Evolutionary conservation across 805 yeast genomes (phyloP), one percentile per base, ranked within the genome.

Genomic region (Jamesozyma spencerorum): DNA sequence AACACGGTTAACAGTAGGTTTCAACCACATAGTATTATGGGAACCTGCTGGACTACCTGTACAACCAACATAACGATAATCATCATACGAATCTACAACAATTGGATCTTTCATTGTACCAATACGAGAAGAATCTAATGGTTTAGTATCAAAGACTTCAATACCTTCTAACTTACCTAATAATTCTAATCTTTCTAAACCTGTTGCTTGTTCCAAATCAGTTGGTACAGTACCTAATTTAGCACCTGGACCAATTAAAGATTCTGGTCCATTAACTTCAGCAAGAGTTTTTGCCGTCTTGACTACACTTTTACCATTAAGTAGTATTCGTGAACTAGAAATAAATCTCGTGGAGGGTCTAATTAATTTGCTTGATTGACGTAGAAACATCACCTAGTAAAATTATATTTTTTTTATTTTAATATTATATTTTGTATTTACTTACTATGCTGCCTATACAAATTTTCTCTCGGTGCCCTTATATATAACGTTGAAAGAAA

Each of bases 191-290:
- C 98, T 87, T 69, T 85, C 97, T 61, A 90, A 72, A 83, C 98
- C 98, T 38, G 98, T 92, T 57, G 97, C 87, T 72, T 90, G 97
- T 59, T 92, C 96, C 52, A 85, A 63, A 66, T 88, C 95, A 46
- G 95, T 79, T 64, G 97, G 97, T 60, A 92, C 81, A 38, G 81
- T 72, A 52, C 90, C 94, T 53, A 75, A 74, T 52, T 71, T 66
- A 50, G 95, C 95, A 77, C 97, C 97, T 41, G 83, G 79, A 65
- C 97, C 96, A 53, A 87, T 76, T 65, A 90, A 76, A 41, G 86
- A 72, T 50, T 74, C 77, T 38, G 79, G 75, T 59, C 85, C 86
- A 39, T 77, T 72, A 53, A 90, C 94, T 64, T 90, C 94, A 42
- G 81, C 68, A 56, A 90, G 74, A 40, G 58, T 69, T 45, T 68